Base-by-base conservation (phyloP, 164 flowering plant species). In the Stephania yunnanensis region DNA sequence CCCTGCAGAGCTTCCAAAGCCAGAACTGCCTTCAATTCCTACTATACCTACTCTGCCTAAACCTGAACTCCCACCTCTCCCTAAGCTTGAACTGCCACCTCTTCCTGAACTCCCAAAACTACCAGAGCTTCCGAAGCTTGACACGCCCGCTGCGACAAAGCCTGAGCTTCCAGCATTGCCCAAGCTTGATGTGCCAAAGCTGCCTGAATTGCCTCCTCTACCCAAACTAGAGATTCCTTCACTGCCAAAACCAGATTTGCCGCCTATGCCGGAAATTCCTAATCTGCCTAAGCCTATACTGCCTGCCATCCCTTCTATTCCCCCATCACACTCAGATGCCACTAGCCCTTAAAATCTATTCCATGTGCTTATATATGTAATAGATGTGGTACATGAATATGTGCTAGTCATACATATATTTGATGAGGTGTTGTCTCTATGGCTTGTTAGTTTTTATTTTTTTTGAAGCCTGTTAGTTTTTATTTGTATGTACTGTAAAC, bases 21-120 rank as follows among this genome's bases (percentile, higher is more conserved):
- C 64, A 19, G 76, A 68, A 30, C 11, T 58, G 64, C 64, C 64
- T 15, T 3, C 64, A 58, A 58, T 58, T 58, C 64, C 64, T 15
- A 58, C 53, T 48, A 48, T 74, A 1, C 76, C 76, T 13, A 15
- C 76, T 1, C 5, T 74, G 30, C 76, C 71, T 1, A 74, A 74
- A 61, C 29, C 36, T 67, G 71, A 68, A 30, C 19, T 75, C 46
- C 77, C 77, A 2, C 42, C 77, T 25, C 13, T 81, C 9, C 83
- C 80, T 1, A 80, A 77, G 69, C 73, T 73, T 31, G 77, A 81
- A 30, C 7, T 81, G 10, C 81, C 83, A 50, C n/a, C 74, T 15
- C 44, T 81, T 6, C 83, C 76, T 3, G 4, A 64, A 12, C 5
- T 76, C n/a, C 79, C 81, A 4, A 15, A 70, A n/a, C 20, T 82